phyloP scores from a whole-genome alignment of 225 moss, liverwort and hornwort genomes.

The Polytrichum commune region DNA sequence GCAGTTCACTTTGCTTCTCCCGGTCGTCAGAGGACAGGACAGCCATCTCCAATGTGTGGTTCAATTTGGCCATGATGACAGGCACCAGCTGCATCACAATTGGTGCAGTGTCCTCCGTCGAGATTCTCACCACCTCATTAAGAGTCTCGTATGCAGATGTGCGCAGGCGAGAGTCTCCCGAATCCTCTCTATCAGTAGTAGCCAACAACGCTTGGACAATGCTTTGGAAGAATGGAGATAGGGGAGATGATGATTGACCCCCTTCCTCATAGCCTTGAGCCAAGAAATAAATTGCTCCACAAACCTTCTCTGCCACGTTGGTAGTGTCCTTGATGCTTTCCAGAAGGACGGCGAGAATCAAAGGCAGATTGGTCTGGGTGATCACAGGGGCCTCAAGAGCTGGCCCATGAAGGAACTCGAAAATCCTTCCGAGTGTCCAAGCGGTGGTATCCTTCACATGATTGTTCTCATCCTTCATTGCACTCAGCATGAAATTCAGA shows the following conservation, averaged over 20 bases:
- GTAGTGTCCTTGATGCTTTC: slow-evolving; percentile 57
- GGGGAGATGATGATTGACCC: slow-evolving; percentile 43
- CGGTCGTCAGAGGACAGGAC: slow-evolving; percentile 59
- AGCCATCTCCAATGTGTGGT: slow-evolving; percentile 53
- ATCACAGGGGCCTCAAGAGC: slow-evolving; percentile 51
- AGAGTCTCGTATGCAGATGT: slow-evolving; percentile 60
- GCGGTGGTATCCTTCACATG: slow-evolving; percentile 63
- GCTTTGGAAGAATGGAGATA: slow-evolving; percentile 57
- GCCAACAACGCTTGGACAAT: slow-evolving; percentile 53
- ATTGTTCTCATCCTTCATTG: slow-evolving; percentile 63
- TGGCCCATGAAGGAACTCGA: slow-evolving; percentile 54
- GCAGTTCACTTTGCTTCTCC: slow-evolving; percentile 61
- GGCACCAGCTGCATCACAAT: slow-evolving; percentile 59
- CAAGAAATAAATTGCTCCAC: slow-evolving; percentile 58
- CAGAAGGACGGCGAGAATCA: slow-evolving; percentile 42
- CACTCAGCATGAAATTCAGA: slow-evolving; percentile 51
- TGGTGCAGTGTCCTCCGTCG: slow-evolving; percentile 55
- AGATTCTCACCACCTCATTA: slow-evolving; percentile 57
- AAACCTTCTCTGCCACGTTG: slow-evolving; percentile 60
- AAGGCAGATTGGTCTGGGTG: slow-evolving; percentile 35
- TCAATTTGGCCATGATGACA: slow-evolving; percentile 54
- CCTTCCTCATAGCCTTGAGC: slow-evolving; percentile 62
- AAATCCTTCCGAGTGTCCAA: slow-evolving; percentile 56
- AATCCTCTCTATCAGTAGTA: slow-evolving; percentile 53
- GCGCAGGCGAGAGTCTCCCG: slow-evolving; percentile 50